Conservation (phyloP, 1,284 basidiomycete species). For the Bjerkandera adusta region DNA sequence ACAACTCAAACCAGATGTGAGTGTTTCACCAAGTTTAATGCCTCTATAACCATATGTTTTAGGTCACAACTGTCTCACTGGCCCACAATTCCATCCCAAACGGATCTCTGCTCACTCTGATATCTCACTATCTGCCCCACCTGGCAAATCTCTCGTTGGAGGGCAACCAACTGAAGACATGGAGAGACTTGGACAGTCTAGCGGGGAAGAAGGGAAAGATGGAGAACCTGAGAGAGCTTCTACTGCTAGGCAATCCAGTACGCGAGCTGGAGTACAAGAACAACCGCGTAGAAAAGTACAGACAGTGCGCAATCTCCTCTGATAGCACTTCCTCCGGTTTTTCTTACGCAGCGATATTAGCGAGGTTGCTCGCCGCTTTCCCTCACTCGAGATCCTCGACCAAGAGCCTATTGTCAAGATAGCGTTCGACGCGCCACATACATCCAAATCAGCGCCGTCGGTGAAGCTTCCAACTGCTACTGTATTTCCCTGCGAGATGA, state of each 20-base stretch:
- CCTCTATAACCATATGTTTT: conserved; percentile 10
- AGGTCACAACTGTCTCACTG: conserved; percentile 79
- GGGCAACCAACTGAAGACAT: conserved; percentile 64
- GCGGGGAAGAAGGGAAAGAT: conserved; percentile 60
- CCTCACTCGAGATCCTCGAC: conserved; percentile 71
- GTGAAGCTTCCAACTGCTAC: conserved; percentile 42
- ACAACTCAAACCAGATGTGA: conserved; percentile 73
- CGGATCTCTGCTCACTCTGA: conserved; percentile 49
- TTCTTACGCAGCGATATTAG: conserved; percentile 36
- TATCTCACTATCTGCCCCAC: conserved; percentile 67
- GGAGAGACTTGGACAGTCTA: conserved; percentile 68
- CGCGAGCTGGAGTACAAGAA: conserved; percentile 60
- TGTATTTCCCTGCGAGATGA: conserved; percentile 74
- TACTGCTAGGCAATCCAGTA: conserved; percentile 80
- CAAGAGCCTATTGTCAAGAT: conserved; percentile 73
- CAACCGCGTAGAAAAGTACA: conserved; percentile 56
- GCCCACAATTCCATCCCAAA: conserved; percentile 53
- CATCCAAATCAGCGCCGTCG: conserved; percentile 18
- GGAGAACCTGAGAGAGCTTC: conserved; percentile 67
- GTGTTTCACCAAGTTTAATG: conserved; percentile 18
- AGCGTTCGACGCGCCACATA: conserved; percentile 58
- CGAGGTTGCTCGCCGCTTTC: conserved; percentile 69
- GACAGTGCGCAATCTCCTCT: conserved; percentile 47
- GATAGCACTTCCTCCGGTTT: background rate
- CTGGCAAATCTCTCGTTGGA: conserved; percentile 83